A percentile compares a stretch with the other conserved stretches of the same genome.
Conservation (phyloP, 2,329 filamentous ascomycete genomes). For the Fusarium sp. region DNA sequence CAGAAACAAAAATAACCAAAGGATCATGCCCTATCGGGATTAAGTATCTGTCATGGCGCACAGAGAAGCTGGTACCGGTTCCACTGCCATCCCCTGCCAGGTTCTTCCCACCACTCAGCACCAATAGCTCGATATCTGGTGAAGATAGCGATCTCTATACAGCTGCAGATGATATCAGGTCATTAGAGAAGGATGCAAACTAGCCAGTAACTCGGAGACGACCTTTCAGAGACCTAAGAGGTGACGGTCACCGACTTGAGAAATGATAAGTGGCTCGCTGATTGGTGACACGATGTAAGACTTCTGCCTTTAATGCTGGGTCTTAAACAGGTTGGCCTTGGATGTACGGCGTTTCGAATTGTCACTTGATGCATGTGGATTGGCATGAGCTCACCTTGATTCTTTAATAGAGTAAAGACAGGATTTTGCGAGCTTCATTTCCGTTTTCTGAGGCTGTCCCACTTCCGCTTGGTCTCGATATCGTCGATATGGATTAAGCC, state of each 20-base stretch:
- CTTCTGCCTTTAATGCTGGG: neutral
- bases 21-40: slow-evolving; percentile 51
- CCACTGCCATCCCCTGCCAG: neutral
- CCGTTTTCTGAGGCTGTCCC: neutral
- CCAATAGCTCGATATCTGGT: neutral
- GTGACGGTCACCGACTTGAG: no score
- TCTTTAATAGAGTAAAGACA: neutral
- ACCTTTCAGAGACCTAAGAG: no score
- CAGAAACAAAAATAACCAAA: neutral
- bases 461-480: neutral
- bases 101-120: neutral
- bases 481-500: neutral
- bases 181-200: neutral
- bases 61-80: neutral
- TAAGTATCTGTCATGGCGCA: slow-evolving; percentile 51
- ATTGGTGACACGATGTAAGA: no score
- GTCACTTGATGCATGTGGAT: neutral
- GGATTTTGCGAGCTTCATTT: neutral
- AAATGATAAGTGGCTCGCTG: no score
- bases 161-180: neutral
- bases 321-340: neutral
- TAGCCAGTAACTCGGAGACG: neutral
- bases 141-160: neutral
- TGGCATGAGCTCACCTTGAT: no score
- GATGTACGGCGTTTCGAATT: neutral